These are phyloP conservation scores for Claviceps citrina DNA, from an alignment of 2,329 filamentous ascomycete genomes.

Conservation along the genomic window DNA sequence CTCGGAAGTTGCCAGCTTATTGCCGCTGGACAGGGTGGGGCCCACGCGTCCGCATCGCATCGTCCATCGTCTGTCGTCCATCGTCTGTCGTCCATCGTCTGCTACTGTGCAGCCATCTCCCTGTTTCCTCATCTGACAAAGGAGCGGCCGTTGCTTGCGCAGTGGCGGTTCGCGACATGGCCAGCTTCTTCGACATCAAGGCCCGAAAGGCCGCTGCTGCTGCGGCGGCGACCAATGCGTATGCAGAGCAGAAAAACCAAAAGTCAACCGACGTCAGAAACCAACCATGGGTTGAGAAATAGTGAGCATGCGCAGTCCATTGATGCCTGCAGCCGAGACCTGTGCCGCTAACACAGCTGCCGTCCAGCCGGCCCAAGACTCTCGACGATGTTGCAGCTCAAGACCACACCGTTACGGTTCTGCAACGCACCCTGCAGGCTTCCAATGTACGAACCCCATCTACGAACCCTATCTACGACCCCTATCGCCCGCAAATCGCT, in stretches of 20 bases:
- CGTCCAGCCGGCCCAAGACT: constrained; percentile 68
- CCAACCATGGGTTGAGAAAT: constrained; percentile 99
- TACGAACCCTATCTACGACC: no score
- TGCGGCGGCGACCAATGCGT: constrained; percentile 48
- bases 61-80: not conserved
- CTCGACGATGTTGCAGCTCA: constrained; percentile 92
- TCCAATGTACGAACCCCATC: constrained; percentile 71
- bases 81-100: no score
- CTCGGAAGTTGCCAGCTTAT: no score
- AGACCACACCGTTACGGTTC: constrained; percentile 88
- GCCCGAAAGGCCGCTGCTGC: constrained; percentile 70
- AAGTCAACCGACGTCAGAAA: constrained; percentile 43
- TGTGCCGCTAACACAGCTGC: not conserved
- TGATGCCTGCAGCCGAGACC: not conserved
- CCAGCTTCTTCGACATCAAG: constrained; percentile 91
- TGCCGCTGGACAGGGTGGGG: not conserved
- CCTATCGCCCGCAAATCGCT: no score
- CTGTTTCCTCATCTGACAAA: no score
- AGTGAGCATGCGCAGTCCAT: constrained; percentile 40
- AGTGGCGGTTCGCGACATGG: constrained; percentile 36
- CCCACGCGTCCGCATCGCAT: not conserved
- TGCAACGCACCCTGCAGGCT: constrained; percentile 84
- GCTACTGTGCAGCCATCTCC: no score
- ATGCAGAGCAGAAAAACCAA: constrained; percentile 48
- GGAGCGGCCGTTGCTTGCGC: not conserved